Evolutionary conservation across 371 early-diverging fungal species (phyloP), one percentile per base, ranked within the genome.

Genomic region (Nematocida displodere): DNA sequence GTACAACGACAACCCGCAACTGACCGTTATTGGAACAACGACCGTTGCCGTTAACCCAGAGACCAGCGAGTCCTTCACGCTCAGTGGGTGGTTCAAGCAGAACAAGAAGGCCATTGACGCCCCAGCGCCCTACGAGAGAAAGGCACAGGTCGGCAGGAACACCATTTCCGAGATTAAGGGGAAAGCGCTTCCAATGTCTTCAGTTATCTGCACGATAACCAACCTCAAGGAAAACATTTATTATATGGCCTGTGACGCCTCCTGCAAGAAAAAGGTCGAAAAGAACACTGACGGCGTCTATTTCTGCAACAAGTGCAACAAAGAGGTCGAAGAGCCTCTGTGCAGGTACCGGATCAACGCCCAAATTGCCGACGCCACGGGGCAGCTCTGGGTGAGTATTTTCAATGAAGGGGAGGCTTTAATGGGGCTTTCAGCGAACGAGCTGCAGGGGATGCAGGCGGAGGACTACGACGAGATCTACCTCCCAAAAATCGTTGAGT

Each of bases 301-400:
- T 42, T 95, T 92, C 46, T 96, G 97, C 80, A 94, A 93, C 71
- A 92, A 91, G 79, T 94, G 95, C 81, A 84, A 88, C 75, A 85
- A 85, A 61, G 71, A 81, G 0, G 88, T 80, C 75, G 86, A 86
- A 1, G 80, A 79, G 0, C 92, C 92, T 3, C 82, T 86, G 0
- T 89, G 90, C 84, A 82, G 90, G 85, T 87, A 78, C 65, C 63
- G 42, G 44, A 24, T 49, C 15, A 84, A 86, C 1, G 46, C 88
- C 42, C 87, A 86, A 66, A 82, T 90, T 22, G 81, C 86, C 64
- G 97, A 96, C 79, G 82, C 86, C 49, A 88, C 91, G 0, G 89
- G 91, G 17, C 88, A 89, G 64, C 67, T 85, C 22, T 95, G 90
- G 89, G 62, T 91, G 26, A 86, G 87, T 64, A 85, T 86, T 11